Evolutionary conservation across 2,329 filamentous ascomycete genomes (phyloP), one percentile per base, ranked within the genome.

Genomic region (Claviceps monticola): DNA sequence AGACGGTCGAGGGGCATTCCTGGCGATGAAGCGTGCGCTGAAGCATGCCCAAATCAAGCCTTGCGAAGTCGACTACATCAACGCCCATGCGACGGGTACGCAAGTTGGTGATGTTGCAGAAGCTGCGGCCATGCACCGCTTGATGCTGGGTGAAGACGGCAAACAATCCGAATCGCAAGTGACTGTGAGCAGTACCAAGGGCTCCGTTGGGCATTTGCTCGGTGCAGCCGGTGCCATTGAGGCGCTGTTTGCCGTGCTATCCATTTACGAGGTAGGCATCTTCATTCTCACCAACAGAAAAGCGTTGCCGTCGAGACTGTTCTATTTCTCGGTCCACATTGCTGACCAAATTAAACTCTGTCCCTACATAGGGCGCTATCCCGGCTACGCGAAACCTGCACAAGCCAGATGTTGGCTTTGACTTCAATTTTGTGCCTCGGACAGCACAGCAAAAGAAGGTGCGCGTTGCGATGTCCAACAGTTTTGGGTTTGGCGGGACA

Each of bases 401-500:
- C 9, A 76, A 78, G 6, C 75, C 82, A 5, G 79, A 83, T 44
- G 74, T 80, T 1, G 76, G 81, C 4, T 84, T 87, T 51, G 71
- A 82, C 56, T 95, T 91, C 71, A 96, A 97, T 63, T 91, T 96
- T 65, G 82, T 95, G 3, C 80, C 89, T 0, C 73, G 81, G 4
- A 63, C 72, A 46, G 76, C 88, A 0, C 90, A 96, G 66, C 67
- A 84, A 50, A 82, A 80, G 57, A 64, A 73, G 2, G 79, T 97
- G 11, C 71, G 80, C 53, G 83, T 91, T 21, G 87, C 86, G 5
- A 61, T 98, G 53, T 93, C 88, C 3, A 98, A 98, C 62, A 97
- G 91, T 64, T 98, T 98, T 69, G 93, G 93, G 0, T 98, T 98
- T 70, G 93, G 93, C 11, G 93, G 93, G 16, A 97, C 91, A 1